Evolutionary conservation across 2,329 filamentous ascomycete species (phyloP), one percentile per base, ranked within the genome.

Genomic region (Ophiosphaerella narmari): DNA sequence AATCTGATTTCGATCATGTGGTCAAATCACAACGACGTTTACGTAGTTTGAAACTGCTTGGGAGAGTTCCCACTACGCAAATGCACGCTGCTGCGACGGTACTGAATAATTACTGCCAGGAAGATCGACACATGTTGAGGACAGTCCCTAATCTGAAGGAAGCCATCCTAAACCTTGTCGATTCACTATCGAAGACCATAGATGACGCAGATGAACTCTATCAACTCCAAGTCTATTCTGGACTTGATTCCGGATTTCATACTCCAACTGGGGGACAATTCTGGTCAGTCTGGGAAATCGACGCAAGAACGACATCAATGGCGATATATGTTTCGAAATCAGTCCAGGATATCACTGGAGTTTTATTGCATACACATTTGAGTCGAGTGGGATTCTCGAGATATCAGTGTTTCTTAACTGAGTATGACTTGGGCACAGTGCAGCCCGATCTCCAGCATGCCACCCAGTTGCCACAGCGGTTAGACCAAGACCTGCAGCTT

Each of bases 241-340:
- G 68, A 14, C 66, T 74, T n/a, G 70, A 73, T 46, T 74, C 71
- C n/a, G 71, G 71, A 0, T 73, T 73, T 23, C 69, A 69, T 35
- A 70, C 65, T 9, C 67, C 70, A 5, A 52, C 50, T 13, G 66
- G 64, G 7, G 57, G 55, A 13, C 70, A 72, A 39, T 72, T 72
- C 39, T 74, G 71, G 71, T 56, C 67, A 13, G 62, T 74, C 11
- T 72, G 63, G 59, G 70, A 74, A 49, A 36, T 63, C 1, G 67
- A 72, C 12, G 59, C 56, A 18, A 55, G 65, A 29, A 66, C 67
- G 5, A 65, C 60, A 31, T 54, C 57, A 1, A 48, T 61, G 7
- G 54, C 70, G 11, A 63, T 74, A n/a, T 74, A 73, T 43, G 36
- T 71, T 9, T 74, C 71, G 2, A 72, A 74, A 50, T 67, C 65